Percentiles rank a stretch among this genome's conserved stretches.
Evolutionary conservation across 805 yeast species (phyloP).

Genomic region (Ogataea pilisensis): DNA sequence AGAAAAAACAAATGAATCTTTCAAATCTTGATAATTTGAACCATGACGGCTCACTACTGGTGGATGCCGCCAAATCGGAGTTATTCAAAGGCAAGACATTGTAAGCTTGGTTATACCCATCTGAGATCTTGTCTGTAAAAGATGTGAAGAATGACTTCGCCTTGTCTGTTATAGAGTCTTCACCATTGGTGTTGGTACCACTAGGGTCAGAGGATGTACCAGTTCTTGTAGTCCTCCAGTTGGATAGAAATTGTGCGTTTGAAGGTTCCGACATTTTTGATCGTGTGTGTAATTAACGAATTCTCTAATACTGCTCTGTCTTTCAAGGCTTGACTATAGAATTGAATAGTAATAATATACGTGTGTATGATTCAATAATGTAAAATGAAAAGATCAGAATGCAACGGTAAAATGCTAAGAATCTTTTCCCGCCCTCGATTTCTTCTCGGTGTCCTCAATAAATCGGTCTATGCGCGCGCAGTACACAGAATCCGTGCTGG

Average conservation of each 20-base stretch:
- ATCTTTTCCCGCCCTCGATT: too few species aligned
- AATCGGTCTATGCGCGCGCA: too few species aligned
- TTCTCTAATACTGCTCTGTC: too few species aligned
- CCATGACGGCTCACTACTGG: slow-evolving; percentile 71
- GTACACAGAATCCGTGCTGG: too few species aligned
- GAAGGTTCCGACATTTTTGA: slow-evolving; percentile 4
- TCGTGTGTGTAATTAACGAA: background rate
- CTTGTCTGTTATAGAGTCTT: slow-evolving; percentile 13
- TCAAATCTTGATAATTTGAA: slow-evolving; percentile 74
- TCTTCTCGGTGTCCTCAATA: too few species aligned
- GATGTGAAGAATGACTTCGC: slow-evolving; percentile 19
- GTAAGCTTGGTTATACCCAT: slow-evolving; percentile 50
- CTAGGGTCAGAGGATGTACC: slow-evolving; percentile 7
- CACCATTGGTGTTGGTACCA: slow-evolving; percentile 6
- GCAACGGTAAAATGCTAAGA: too few species aligned
- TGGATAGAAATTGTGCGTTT: slow-evolving; percentile 25
- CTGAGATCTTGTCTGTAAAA: slow-evolving; percentile 21
- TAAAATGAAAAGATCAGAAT: too few species aligned
- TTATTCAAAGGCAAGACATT: slow-evolving; percentile 61
- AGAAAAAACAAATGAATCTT: slow-evolving; percentile 68
- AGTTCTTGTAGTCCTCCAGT: slow-evolving; percentile 25
- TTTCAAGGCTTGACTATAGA: too few species aligned
- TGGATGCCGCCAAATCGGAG: slow-evolving; percentile 40
- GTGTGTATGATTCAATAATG: too few species aligned
- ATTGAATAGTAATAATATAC: too few species aligned